phyloP scores from a whole-genome alignment of 2,329 filamentous ascomycete genomes.

The Penicillium sp. region DNA sequence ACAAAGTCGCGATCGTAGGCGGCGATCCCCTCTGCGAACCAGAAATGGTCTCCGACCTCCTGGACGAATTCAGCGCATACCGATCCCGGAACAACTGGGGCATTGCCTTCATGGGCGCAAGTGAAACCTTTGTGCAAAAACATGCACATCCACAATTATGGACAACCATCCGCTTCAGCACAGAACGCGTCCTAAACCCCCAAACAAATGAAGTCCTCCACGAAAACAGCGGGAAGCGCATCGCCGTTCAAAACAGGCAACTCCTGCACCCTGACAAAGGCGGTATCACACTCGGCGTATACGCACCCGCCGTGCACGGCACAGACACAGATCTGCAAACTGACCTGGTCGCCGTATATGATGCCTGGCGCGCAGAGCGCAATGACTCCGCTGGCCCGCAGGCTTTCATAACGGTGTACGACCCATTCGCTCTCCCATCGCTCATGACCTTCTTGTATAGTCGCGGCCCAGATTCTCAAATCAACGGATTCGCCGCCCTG shows the following conservation, averaged over 20 bases:
- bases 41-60: constrained; percentile 27
- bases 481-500: constrained; percentile 46
- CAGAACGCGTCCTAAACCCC: constrained; percentile 47
- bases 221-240: constrained; percentile 42
- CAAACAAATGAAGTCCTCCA: constrained; percentile 44
- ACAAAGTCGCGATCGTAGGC: constrained; percentile 42
- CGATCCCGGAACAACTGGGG: constrained; percentile 35
- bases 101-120: constrained; percentile 44
- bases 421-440: constrained; percentile 42
- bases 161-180: constrained; percentile 44
- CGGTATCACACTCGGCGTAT: constrained; percentile 39
- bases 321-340: constrained; percentile 36
- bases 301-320: constrained; percentile 36
- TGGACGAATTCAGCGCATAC: constrained; percentile 42
- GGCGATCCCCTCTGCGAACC: constrained; percentile 45
- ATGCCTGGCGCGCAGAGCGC: constrained; percentile 42
- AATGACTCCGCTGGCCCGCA: constrained; percentile 37
- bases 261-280: constrained; percentile 41
- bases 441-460: constrained; percentile 50
- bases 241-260: constrained; percentile 42
- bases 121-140: constrained; percentile 34
- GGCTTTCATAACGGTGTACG: constrained; percentile 48
- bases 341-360: constrained; percentile 41
- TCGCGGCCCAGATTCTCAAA: constrained; percentile 28
- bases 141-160: constrained; percentile 36